Evolutionary conservation across 2,329 filamentous ascomycete genomes (phyloP).

Genomic region (Simplicillium sp.): DNA sequence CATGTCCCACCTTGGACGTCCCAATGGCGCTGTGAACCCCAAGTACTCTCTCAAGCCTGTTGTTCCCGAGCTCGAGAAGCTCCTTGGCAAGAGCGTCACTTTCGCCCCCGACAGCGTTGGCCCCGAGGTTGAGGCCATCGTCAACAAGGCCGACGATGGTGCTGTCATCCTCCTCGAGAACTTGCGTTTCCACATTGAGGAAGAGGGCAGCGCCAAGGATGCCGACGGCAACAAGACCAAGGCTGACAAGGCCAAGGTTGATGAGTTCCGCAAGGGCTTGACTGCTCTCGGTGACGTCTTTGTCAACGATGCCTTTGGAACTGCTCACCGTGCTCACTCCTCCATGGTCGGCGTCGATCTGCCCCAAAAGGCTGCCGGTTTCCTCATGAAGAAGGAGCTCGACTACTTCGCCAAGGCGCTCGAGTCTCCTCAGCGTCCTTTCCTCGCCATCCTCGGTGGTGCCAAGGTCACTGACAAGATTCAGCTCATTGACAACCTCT

Average conservation of each 20-base stretch:
- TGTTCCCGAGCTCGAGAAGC: constrained; percentile 83
- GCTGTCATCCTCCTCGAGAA: constrained; percentile 92
- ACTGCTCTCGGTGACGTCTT: constrained; percentile 93
- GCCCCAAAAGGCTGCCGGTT: constrained; percentile 92
- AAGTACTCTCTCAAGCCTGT: constrained; percentile 97
- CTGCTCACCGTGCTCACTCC: constrained; percentile 95
- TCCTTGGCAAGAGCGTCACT: constrained; percentile 73
- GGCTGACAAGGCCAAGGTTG: constrained; percentile 88
- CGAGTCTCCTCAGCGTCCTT: constrained; percentile 85
- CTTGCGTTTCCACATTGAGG: constrained; percentile 94
- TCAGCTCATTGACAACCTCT: constrained; percentile 96
- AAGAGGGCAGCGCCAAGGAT: constrained; percentile 94
- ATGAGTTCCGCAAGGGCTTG: constrained; percentile 87
- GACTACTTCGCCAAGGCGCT: constrained; percentile 98
- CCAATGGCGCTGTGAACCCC: constrained; percentile 76
- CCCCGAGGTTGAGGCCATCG: constrained; percentile 77
- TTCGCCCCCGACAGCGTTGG: constrained; percentile 90
- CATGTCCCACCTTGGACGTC: constrained; percentile 97
- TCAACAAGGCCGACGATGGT: constrained; percentile 72
- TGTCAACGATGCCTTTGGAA: constrained; percentile 98
- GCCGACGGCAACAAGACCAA: constrained; percentile 94
- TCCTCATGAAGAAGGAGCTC: constrained; percentile 99
- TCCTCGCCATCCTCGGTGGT: constrained; percentile 96
- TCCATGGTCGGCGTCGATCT: constrained; percentile 98
- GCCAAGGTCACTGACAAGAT: constrained; percentile 99